These are phyloP conservation scores for Papiliotrema nemorosa DNA, from an alignment of 1,284 basidiomycete species.

Conservation along the genomic window DNA sequence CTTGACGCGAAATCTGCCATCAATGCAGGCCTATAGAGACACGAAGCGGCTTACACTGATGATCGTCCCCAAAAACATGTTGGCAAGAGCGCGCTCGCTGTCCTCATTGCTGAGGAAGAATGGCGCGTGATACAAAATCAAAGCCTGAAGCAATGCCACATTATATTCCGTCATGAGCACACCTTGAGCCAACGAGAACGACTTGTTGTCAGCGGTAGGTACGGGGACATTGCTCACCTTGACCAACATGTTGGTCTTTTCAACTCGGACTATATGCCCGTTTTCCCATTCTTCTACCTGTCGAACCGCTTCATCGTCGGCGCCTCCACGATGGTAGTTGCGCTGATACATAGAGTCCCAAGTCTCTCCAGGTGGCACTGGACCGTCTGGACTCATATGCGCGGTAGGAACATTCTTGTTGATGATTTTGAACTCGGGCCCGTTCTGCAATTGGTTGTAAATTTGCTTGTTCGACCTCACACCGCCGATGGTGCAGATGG, in stretches of 20 bases:
- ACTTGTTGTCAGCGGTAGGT: slow-evolving; percentile 21
- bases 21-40: background rate
- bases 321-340: slow-evolving; percentile 11
- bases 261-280: slow-evolving; percentile 40
- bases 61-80: slow-evolving; percentile 48
- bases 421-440: background rate
- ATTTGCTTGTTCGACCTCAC: slow-evolving; percentile 22
- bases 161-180: slow-evolving; percentile 50
- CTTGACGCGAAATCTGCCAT: slow-evolving; percentile 48
- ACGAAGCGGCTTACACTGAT: slow-evolving; percentile 36
- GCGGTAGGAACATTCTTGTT: background rate
- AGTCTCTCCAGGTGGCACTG: slow-evolving; percentile 23
- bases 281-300: slow-evolving; percentile 36
- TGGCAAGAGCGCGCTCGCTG: slow-evolving; percentile 43
- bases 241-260: slow-evolving; percentile 52
- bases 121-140: slow-evolving; percentile 50
- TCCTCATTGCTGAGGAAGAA: slow-evolving; percentile 48
- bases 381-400: slow-evolving; percentile 19
- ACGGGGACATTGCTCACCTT: slow-evolving; percentile 27
- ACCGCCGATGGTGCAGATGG: slow-evolving; percentile 51
- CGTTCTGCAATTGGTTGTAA: slow-evolving; percentile 6
- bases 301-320: slow-evolving; percentile 9
- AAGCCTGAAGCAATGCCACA: slow-evolving; percentile 48
- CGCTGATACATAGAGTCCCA: slow-evolving; percentile 31
- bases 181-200: slow-evolving; percentile 44